Conservation (phyloP, 1,139 yeast species). For the Wickerhamiella pararugosa region DNA sequence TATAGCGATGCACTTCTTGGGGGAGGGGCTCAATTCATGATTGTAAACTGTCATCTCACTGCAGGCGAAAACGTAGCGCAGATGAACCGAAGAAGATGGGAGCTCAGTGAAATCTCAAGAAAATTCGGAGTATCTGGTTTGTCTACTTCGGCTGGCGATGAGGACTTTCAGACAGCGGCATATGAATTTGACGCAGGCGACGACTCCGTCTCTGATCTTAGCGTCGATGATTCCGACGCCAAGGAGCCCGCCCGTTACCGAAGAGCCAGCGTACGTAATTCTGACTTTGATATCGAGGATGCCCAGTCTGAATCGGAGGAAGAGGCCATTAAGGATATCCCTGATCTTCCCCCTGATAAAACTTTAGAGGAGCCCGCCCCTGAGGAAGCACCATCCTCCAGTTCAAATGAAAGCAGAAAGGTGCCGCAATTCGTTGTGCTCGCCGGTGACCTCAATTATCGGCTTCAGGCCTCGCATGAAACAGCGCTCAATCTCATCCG, state of each 20-base stretch:
- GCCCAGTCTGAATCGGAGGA: background rate
- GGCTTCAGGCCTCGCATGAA: constrained; percentile 37
- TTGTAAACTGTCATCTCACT: constrained; percentile 51
- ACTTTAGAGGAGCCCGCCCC: background rate
- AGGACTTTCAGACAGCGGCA: constrained; percentile 4
- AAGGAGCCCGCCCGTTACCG: constrained; percentile 5
- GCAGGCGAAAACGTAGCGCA: constrained; percentile 51
- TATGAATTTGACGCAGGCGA: constrained; percentile 12
- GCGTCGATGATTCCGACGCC: background rate
- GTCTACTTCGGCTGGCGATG: constrained; percentile 10
- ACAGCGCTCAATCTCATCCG: constrained; percentile 3
- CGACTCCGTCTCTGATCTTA: constrained; percentile 1
- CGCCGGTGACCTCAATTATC: constrained; percentile 59
- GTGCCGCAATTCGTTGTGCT: constrained; percentile 8
- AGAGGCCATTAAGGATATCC: background rate
- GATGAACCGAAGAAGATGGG: constrained; percentile 30
- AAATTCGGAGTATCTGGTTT: constrained; percentile 19
- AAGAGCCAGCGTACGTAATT: background rate
- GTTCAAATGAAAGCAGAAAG: background rate
- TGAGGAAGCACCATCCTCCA: background rate
- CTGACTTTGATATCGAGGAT: background rate
- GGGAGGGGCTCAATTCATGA: constrained; percentile 34
- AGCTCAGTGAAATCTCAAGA: constrained; percentile 28
- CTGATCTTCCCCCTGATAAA: background rate
- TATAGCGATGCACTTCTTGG: constrained; percentile 21